Percentiles rank a stretch among this genome's conserved stretches.
Conservation (phyloP, 257 asterid species). For the Pogostemon cablin region DNA sequence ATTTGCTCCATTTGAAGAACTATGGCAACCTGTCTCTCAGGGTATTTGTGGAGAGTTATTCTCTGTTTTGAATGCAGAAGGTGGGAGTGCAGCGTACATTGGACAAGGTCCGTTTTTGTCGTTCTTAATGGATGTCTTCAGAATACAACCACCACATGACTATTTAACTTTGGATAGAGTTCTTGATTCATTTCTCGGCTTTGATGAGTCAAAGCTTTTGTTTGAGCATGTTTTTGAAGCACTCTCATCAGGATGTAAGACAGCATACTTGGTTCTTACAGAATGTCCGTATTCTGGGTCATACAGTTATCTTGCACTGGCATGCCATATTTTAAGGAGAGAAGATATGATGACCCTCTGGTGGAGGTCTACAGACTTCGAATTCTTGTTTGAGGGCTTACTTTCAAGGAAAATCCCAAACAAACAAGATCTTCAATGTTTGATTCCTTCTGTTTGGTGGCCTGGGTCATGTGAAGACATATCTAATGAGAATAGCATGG, state of each 20-base stretch:
- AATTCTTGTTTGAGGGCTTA: conserved; percentile 78
- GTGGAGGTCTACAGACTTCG: conserved; percentile 88
- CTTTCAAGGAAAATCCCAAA: conserved; percentile 81
- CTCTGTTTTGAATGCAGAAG: conserved; percentile 50
- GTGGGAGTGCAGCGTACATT: conserved; percentile 58
- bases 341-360: conserved; percentile 81
- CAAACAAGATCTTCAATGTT: conserved; percentile 82
- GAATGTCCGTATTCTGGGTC: conserved; percentile 95
- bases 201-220: conserved; percentile 59
- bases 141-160: conserved; percentile 81
- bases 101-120: conserved; percentile 80
- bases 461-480: conserved; percentile 86
- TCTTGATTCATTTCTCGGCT: conserved; percentile 73
- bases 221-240: conserved; percentile 68
- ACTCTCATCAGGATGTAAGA: conserved; percentile 79
- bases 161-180: conserved; percentile 66
- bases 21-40: conserved; percentile 65
- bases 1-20: conserved; percentile 73
- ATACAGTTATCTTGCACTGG: conserved; percentile 79
- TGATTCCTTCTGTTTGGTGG: conserved; percentile 97
- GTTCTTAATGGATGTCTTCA: conserved; percentile 70
- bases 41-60: conserved; percentile 75
- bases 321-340: conserved; percentile 81
- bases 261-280: conserved; percentile 67
- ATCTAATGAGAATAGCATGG: conserved; percentile 80